Conservation (phyloP, 208 protist genomes). For the Zelonia costaricensis region DNA sequence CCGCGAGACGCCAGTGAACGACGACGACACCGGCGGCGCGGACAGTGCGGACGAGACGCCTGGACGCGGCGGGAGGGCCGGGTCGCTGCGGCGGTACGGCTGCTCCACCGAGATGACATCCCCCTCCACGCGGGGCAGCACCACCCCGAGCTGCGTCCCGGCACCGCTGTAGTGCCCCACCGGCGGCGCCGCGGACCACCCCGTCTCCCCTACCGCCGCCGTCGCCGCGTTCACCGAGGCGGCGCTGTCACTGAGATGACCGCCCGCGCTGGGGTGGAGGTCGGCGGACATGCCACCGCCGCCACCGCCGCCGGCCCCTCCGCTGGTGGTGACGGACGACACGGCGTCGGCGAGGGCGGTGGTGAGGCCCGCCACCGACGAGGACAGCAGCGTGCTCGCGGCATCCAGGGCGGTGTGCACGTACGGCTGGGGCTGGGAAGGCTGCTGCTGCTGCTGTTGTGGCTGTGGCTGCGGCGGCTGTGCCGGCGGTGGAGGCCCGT, state of each 20-base stretch:
- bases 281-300: neutral
- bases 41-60: no score
- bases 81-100: conserved; percentile 7
- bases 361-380: conserved; percentile 14
- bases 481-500: no score
- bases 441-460: neutral
- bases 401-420: conserved; percentile 6
- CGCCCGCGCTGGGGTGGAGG: neutral
- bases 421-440: neutral
- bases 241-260: neutral
- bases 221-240: neutral
- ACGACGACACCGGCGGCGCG: no score
- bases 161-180: neutral
- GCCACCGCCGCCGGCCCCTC: neutral
- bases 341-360: conserved; percentile 10
- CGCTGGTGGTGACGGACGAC: conserved; percentile 11
- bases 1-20: no score
- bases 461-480: neutral
- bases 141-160: conserved; percentile 44
- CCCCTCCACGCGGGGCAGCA: conserved; percentile 63
- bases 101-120: conserved; percentile 63
- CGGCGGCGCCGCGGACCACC: neutral
- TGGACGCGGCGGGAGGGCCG: no score
- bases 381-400: conserved; percentile 5
- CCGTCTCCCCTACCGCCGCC: neutral